phyloP scores from a whole-genome alignment of 129 eudicot species.

The Lactuca sativa region DNA sequence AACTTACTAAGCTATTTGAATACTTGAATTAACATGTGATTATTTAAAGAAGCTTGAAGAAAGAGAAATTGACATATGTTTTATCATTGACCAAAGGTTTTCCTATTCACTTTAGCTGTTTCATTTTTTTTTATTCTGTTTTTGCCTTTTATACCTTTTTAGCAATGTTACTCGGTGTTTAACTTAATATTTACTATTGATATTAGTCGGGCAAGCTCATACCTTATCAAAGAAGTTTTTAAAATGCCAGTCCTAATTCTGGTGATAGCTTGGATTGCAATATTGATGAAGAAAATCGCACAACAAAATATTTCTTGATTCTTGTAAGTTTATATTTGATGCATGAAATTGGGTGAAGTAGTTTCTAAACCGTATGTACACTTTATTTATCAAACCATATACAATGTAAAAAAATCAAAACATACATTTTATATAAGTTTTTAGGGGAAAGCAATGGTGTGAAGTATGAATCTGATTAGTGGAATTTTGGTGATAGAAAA shows the following conservation, averaged over 20 bases:
- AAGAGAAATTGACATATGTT: slow-evolving; percentile 78
- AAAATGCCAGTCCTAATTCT: slow-evolving; percentile 75
- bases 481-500: slow-evolving; percentile 95
- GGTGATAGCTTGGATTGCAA: slow-evolving; percentile 98
- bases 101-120: slow-evolving; percentile 4
- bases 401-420: not conserved
- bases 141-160: not conserved
- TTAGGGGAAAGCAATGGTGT: slow-evolving; percentile 66
- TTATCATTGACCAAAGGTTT: slow-evolving; percentile 94
- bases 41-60: slow-evolving; percentile 83
- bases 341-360: slow-evolving; percentile 94
- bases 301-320: slow-evolving; percentile 78
- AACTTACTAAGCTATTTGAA: not conserved
- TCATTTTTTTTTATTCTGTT: too few relatives aligned
- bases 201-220: not conserved
- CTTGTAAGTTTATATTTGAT: slow-evolving; percentile 79
- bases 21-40: slow-evolving; percentile 47
- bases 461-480: slow-evolving; percentile 94
- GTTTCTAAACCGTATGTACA: slow-evolving; percentile 68
- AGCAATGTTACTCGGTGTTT: not conserved
- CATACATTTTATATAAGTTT: too few relatives aligned
- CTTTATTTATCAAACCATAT: not conserved
- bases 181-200: too few relatives aligned
- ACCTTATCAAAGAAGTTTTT: not conserved
- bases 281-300: slow-evolving; percentile 79